A percentile compares a stretch with the other conserved stretches of the same genome.
phyloP scores from a whole-genome alignment of 1,139 yeast species.

The Zygosaccharomyces pseudobailii region DNA sequence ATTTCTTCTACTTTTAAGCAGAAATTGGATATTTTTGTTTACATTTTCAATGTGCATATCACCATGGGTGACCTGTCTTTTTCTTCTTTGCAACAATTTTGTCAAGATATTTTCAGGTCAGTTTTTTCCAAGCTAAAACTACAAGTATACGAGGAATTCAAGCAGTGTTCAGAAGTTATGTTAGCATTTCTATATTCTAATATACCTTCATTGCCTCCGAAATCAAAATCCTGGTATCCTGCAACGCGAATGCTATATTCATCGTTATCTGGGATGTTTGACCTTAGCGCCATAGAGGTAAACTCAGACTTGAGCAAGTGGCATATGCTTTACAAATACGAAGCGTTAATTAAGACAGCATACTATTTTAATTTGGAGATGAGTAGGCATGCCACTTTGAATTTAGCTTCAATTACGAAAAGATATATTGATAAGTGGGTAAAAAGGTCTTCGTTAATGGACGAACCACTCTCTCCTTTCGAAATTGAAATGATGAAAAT shows the following conservation, averaged over 20 bases:
- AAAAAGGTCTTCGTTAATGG: conserved; percentile 7
- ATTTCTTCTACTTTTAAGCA: conserved; percentile 9
- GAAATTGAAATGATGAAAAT: conserved; percentile 37
- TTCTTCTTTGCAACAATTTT: conserved; percentile 14
- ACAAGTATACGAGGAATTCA: conserved; percentile 6
- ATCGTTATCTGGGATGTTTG: conserved; percentile 23
- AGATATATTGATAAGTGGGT: conserved; percentile 33
- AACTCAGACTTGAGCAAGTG: conserved; percentile 17
- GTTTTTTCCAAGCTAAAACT: conserved; percentile 13
- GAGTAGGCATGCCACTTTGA: conserved; percentile 27
- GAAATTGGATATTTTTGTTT: conserved; percentile 13
- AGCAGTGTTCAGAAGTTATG: conserved; percentile 23
- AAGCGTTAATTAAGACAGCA: conserved; percentile 30
- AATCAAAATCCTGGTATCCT: conserved; percentile 16
- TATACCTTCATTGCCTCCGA: conserved; percentile 8
- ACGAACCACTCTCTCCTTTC: conserved; percentile 22
- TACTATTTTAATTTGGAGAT: conserved; percentile 35
- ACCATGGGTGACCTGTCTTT: conserved; percentile 12
- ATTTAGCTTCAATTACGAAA: conserved; percentile 28
- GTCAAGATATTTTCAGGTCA: conserved; percentile 14
- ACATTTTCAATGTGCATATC: conserved; percentile 21
- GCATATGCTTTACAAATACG: conserved; percentile 27
- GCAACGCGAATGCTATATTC: conserved; percentile 21
- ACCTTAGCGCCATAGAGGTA: conserved; percentile 14
- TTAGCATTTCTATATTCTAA: conserved; percentile 20